Percentiles rank a stretch among this genome's conserved stretches.
These are phyloP conservation scores for Neonectria magnoliae DNA, from an alignment of 2,329 filamentous ascomycete species.

Conservation along the genomic window DNA sequence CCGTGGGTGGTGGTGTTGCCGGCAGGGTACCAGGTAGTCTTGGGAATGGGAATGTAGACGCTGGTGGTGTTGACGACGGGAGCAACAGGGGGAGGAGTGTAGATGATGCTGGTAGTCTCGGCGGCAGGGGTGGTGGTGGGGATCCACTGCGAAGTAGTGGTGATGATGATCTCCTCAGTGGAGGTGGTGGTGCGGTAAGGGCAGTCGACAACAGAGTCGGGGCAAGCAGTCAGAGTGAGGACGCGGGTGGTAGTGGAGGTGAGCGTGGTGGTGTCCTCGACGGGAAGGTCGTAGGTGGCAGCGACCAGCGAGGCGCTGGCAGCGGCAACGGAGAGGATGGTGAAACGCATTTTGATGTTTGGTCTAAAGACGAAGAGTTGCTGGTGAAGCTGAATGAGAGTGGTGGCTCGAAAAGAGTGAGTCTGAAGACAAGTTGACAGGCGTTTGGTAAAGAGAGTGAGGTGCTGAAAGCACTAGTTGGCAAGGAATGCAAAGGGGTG, in stretches of 20 bases:
- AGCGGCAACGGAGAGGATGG: constrained; percentile 54
- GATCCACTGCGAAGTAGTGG: constrained; percentile 32
- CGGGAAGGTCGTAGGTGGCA: constrained; percentile 38
- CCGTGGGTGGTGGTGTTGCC: constrained; percentile 41
- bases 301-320: constrained; percentile 53
- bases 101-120: constrained; percentile 48
- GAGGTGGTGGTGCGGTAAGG: constrained; percentile 46
- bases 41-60: constrained; percentile 31
- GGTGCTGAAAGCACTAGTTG: constrained; percentile 34
- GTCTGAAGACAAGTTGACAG: constrained; percentile 25
- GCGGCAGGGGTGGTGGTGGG: constrained; percentile 40
- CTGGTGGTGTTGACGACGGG: constrained; percentile 39
- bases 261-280: constrained; percentile 49
- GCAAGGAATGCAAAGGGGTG: constrained; percentile 29
- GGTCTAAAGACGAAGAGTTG: constrained; percentile 19
- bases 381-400: constrained; percentile 8
- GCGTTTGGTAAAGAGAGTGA: constrained; percentile 30
- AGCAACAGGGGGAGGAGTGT: constrained; percentile 25
- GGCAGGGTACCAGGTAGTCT: constrained; percentile 40
- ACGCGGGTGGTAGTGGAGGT: constrained; percentile 58
- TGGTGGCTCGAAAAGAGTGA: constrained; percentile 19
- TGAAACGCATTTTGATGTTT: constrained; percentile 57
- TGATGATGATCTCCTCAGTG: constrained; percentile 26
- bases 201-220: constrained; percentile 56
- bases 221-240: constrained; percentile 60